A percentile compares a stretch with the other conserved stretches of the same genome.
Conservation (phyloP, 805 yeast species). For the Starmera amethionina region DNA sequence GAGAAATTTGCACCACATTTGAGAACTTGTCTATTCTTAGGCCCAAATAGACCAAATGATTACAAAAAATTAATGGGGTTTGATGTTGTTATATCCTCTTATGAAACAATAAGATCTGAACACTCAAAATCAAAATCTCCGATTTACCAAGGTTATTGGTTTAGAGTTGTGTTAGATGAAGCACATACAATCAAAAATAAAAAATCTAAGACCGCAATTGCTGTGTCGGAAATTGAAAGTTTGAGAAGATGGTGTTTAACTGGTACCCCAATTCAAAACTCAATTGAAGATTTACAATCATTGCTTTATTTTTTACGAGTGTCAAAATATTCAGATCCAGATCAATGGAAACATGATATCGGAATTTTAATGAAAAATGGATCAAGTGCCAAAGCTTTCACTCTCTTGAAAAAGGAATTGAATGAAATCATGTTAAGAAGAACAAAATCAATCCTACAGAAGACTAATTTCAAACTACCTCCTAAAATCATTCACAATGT, state of each 20-base stretch:
- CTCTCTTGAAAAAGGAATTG: conserved; percentile 15
- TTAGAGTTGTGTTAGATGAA: conserved; percentile 50
- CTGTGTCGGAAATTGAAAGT: conserved; percentile 32
- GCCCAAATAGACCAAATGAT: conserved; percentile 22
- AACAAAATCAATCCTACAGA: conserved; percentile 28
- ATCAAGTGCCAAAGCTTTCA: conserved; percentile 30
- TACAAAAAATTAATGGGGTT: conserved; percentile 32
- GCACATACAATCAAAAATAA: conserved; percentile 53
- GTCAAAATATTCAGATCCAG: conserved; percentile 13
- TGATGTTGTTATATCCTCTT: conserved; percentile 64
- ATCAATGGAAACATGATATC: conserved; percentile 23
- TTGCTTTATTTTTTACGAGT: conserved; percentile 35
- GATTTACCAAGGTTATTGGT: conserved; percentile 26
- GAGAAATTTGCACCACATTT: conserved; percentile 37
- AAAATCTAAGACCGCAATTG: conserved; percentile 34
- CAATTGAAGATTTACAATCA: conserved; percentile 41
- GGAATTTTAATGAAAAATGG: conserved; percentile 26
- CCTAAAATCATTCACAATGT: conserved; percentile 9
- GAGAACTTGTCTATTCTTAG: conserved; percentile 46
- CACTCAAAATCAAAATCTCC: conserved; percentile 12
- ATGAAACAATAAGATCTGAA: conserved; percentile 42
- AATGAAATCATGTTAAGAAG: conserved; percentile 33
- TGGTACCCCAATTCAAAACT: conserved; percentile 59
- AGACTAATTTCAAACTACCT: conserved; percentile 13
- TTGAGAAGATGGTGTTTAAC: conserved; percentile 47